Conservation (phyloP, 371 early-diverging fungal species). For the Nematocida ironsii region DNA sequence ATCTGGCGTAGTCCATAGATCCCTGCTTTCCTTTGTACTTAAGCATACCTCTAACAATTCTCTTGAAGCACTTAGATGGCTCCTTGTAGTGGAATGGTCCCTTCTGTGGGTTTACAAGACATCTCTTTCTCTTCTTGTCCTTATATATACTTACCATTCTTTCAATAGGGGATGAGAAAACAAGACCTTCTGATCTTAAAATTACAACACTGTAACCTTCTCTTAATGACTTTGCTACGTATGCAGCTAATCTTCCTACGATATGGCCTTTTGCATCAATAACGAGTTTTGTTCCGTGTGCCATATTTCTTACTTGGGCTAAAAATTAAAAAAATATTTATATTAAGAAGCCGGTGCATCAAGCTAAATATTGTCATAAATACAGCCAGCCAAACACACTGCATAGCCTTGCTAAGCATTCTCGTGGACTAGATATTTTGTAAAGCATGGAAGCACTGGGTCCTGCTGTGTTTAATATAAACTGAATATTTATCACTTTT, state of each 20-base stretch:
- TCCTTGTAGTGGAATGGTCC: conserved; percentile 97
- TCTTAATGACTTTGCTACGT: conserved; percentile 94
- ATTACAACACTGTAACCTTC: conserved; percentile 93
- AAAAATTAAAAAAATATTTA: conserved; percentile 65
- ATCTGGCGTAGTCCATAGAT: conserved; percentile 86
- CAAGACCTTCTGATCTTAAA: conserved; percentile 92
- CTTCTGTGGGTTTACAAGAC: conserved; percentile 89
- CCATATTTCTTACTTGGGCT: conserved; percentile 47
- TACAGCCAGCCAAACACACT: not conserved
- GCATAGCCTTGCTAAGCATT: no score
- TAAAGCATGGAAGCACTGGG: no score
- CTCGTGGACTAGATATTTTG: no score
- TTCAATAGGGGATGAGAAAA: conserved; percentile 94
- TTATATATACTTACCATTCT: conserved; percentile 84
- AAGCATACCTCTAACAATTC: conserved; percentile 92
- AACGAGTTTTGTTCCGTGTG: conserved; percentile 73
- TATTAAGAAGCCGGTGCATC: not conserved
- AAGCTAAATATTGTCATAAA: not conserved
- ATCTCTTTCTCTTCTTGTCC: conserved; percentile 93
- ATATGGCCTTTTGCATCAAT: conserved; percentile 99
- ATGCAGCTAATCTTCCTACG: conserved; percentile 92
- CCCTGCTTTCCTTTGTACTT: conserved; percentile 97
- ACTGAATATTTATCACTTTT: no score
- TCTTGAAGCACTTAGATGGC: conserved; percentile 93
- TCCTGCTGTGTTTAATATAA: no score